Evolutionary conservation across 768 basidiomycete species (phyloP), one percentile per base, ranked within the genome.

Genomic region (Rossbeevera mucosa): DNA sequence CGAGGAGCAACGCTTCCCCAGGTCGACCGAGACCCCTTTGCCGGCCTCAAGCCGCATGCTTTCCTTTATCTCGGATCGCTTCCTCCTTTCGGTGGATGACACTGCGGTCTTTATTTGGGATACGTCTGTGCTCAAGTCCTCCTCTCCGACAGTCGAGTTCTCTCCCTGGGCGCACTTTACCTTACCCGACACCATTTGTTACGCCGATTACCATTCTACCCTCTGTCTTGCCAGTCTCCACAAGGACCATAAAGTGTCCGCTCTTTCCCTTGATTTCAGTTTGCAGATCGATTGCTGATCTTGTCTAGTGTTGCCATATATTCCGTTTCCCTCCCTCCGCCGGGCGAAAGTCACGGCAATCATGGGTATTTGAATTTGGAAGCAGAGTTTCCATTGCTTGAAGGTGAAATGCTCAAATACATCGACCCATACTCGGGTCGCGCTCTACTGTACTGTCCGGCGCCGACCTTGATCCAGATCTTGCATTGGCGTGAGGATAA

Each of bases 401-500:
- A 42, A 18, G 24, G 33, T 16, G 56, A 72, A 46, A 41, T 62
- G 2, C 59, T 76, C n/a, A 66, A 68, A 50, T 61, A 69, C 26
- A 65, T 81, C 33, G 67, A 75, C 7, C 65, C 71, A 0, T 20
- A 29, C 8, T 55, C 60, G 5, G 54, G 67, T n/a, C 63, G 72
- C 22, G 57, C 72, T 25, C 66, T 71, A 5, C 62, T 73, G 6
- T 31, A 48, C 44, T 67, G 68, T 0, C 64, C 57, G 9, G 25
- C 7, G 18, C 59, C 67, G 6, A 61, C 62, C 18, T 52, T 54
- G 4, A 59, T 80, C 21, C 67, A 72, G 33, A 42, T 80, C 29
- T 18, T 77, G n/a, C 65, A 73, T 38, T 78, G 76, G 74, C 56
- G 60, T 3, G 60, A 67, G 1, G 58, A 50, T 3, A 53, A 60